Conservation (phyloP, 169 alveolate species). For the Cryptosporidium muris region DNA sequence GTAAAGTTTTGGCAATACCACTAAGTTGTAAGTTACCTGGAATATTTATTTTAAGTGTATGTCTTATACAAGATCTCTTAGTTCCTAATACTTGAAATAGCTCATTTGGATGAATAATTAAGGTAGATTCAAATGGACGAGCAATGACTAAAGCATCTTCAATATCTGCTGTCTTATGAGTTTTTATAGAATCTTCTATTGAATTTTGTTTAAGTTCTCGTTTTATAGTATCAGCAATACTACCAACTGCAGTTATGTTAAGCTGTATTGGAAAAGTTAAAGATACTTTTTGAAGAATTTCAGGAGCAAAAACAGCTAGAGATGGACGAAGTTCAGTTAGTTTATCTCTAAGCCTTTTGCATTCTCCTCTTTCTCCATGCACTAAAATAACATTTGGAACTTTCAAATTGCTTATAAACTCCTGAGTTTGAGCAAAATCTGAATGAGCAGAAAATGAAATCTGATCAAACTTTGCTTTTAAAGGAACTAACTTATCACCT, state of each 20-base stretch:
- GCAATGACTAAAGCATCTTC: slow-evolving; percentile 37
- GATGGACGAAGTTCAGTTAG: slow-evolving; percentile 76
- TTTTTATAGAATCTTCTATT: background rate
- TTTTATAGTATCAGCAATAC: slow-evolving; percentile 30
- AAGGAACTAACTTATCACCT: slow-evolving; percentile 81
- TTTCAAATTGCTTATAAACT: slow-evolving; percentile 87
- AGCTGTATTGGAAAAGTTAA: slow-evolving; percentile 63
- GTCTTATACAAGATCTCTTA: slow-evolving; percentile 43
- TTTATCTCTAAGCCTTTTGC: slow-evolving; percentile 82
- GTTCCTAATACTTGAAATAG: slow-evolving; percentile 32
- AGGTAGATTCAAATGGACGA: slow-evolving; percentile 60
- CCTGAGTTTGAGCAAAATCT: slow-evolving; percentile 93
- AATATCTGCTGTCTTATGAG: background rate
- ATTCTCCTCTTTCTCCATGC: slow-evolving; percentile 94
- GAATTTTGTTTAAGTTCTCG: too few species aligned
- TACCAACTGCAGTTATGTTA: slow-evolving; percentile 30
- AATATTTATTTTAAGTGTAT: slow-evolving; percentile 39
- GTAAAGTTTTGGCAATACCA: slow-evolving; percentile 7
- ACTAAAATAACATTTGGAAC: slow-evolving; percentile 95
- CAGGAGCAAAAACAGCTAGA: slow-evolving; percentile 81
- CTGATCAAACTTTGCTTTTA: slow-evolving; percentile 84
- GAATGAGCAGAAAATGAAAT: slow-evolving; percentile 95
- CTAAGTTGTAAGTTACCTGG: slow-evolving; percentile 3
- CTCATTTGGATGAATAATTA: slow-evolving; percentile 37
- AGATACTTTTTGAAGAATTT: slow-evolving; percentile 77